A percentile compares a stretch with the other conserved stretches of the same genome.
Conservation (phyloP, 192 early-diverging fungal species). For the Coemansia sp. region DNA sequence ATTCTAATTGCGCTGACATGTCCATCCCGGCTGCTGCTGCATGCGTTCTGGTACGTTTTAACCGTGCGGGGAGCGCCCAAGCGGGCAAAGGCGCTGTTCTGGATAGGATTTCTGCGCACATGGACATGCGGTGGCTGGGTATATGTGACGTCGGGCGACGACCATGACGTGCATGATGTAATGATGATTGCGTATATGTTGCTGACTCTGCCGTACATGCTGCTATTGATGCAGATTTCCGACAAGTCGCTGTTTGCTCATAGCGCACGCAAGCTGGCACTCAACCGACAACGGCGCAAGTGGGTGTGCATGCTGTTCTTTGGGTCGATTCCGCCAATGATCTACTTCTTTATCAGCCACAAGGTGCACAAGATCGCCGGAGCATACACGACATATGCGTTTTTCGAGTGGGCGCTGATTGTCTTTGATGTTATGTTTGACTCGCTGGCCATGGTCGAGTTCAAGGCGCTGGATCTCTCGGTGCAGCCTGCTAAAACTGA, state of each 20-base stretch:
- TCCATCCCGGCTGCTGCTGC: slow-evolving; percentile 52
- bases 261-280: slow-evolving; percentile 27
- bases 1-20: slow-evolving; percentile 73
- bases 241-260: slow-evolving; percentile 48
- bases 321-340: slow-evolving; percentile 68
- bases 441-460: slow-evolving; percentile 69
- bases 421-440: slow-evolving; percentile 75
- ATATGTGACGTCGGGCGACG: slow-evolving; percentile 77
- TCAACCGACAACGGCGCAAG: slow-evolving; percentile 52
- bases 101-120: slow-evolving; percentile 61
- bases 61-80: slow-evolving; percentile 29
- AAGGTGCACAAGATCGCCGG: slow-evolving; percentile 71
- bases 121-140: slow-evolving; percentile 79
- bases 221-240: slow-evolving; percentile 58
- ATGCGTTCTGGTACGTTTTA: slow-evolving; percentile 51
- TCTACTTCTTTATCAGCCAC: slow-evolving; percentile 75
- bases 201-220: slow-evolving; percentile 71
- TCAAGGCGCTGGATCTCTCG: slow-evolving; percentile 52
- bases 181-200: slow-evolving; percentile 80
- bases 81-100: slow-evolving; percentile 47
- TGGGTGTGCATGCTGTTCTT: slow-evolving; percentile 63
- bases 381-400: slow-evolving; percentile 77
- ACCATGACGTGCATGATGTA: slow-evolving; percentile 75
- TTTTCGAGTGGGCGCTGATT: slow-evolving; percentile 83
- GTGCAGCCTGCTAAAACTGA: slow-evolving; percentile 36